Conservation (phyloP, 1,139 yeast genomes). For the Protomyces pachydermus region DNA sequence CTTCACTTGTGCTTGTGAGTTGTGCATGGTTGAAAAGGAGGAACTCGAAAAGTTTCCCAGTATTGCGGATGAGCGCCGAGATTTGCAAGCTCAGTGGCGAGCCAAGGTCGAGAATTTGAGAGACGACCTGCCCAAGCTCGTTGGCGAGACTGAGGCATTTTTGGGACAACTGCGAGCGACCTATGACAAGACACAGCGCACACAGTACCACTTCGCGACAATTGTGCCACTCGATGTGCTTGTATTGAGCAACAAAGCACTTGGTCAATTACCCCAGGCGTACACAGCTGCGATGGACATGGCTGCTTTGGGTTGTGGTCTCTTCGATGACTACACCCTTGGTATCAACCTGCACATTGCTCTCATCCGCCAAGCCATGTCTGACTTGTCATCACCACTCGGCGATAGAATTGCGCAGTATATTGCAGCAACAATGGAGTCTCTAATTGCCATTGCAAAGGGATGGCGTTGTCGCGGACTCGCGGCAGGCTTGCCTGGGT, state of each 20-base stretch:
- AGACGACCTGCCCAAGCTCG: background rate
- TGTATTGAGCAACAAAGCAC: background rate
- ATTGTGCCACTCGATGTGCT: background rate
- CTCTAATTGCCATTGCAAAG: background rate
- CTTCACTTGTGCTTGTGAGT: slow-evolving; percentile 7
- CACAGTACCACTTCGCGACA: background rate
- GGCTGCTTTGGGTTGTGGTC: background rate
- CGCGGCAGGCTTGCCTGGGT: background rate
- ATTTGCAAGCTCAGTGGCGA: background rate
- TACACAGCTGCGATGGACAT: background rate
- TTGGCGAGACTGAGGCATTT: background rate
- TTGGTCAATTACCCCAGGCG: background rate
- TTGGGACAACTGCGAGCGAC: background rate
- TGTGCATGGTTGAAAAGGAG: slow-evolving; percentile 8
- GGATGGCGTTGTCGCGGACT: background rate
- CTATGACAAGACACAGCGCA: background rate
- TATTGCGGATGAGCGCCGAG: background rate
- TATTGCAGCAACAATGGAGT: background rate
- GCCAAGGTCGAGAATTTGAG: background rate
- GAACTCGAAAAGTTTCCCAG: background rate
- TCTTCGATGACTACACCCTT: background rate
- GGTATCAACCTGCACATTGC: background rate
- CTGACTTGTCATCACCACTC: background rate
- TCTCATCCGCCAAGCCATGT: background rate
- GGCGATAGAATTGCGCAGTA: background rate